Conservation (phyloP, 345 rosid genomes). For the Hevea brasiliensis region DNA sequence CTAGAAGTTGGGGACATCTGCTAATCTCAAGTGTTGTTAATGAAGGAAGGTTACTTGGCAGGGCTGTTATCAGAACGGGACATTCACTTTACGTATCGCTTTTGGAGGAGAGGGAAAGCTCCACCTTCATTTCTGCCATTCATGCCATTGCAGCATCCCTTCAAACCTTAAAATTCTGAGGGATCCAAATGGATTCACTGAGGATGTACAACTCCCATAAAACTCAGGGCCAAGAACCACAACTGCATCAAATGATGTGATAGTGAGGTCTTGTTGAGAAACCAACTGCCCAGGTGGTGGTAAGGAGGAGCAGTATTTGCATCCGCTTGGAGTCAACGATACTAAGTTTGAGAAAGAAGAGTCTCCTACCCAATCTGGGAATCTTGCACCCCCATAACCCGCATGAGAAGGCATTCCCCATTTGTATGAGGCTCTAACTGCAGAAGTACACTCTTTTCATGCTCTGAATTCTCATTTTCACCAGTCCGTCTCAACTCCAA, state of each 20-base stretch:
- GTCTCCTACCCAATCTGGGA: conserved; percentile 5
- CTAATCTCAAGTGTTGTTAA: not conserved
- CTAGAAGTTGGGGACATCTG: not conserved
- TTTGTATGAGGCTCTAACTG: not conserved
- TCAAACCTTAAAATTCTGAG: not conserved
- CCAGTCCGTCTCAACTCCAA: not conserved
- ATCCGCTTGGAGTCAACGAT: not conserved
- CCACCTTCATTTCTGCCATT: conserved; percentile 7
- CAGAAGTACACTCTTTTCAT: not conserved
- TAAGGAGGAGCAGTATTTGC: conserved; percentile 6
- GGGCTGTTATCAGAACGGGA: not conserved
- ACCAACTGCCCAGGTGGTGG: conserved; percentile 23
- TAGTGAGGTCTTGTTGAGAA: not conserved
- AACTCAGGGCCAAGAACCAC: not conserved
- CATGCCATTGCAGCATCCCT: not conserved
- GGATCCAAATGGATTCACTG: not conserved
- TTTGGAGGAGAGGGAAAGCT: conserved; percentile 15
- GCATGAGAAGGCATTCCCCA: not conserved
- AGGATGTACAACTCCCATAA: not conserved
- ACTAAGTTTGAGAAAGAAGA: too few species aligned
- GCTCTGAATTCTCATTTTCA: not conserved
- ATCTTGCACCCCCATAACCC: not conserved
- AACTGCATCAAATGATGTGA: not conserved
- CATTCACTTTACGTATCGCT: not conserved
- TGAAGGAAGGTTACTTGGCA: not conserved